These are phyloP conservation scores for Penicillium sp. DNA, from an alignment of 2,329 filamentous ascomycete species.

Conservation along the genomic window DNA sequence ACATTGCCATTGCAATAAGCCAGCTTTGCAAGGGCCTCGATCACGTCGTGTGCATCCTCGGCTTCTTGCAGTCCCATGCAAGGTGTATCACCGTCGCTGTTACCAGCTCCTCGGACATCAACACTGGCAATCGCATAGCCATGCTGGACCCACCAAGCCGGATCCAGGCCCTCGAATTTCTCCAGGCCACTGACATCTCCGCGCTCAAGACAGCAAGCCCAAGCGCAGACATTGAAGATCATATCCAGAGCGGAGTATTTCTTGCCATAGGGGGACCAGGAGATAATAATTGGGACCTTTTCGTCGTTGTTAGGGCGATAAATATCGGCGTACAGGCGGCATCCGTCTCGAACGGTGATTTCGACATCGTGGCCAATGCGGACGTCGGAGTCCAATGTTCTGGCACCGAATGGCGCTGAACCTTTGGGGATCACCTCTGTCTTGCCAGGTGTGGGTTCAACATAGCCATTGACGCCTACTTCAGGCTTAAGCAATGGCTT, in stretches of 20 bases:
- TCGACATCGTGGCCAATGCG: constrained; percentile 54
- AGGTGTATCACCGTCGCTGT: constrained; percentile 42
- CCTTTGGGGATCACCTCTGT: constrained; percentile 48
- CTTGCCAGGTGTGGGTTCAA: constrained; percentile 33
- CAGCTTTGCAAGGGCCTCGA: constrained; percentile 50
- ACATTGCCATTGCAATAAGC: constrained; percentile 54
- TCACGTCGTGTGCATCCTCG: constrained; percentile 53
- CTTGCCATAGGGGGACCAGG: constrained; percentile 55
- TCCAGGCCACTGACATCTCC: constrained; percentile 36
- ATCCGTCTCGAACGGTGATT: constrained; percentile 52
- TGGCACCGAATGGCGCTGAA: constrained; percentile 46
- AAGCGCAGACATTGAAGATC: constrained; percentile 43
- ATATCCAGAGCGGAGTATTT: constrained; percentile 49
- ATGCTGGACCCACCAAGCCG: constrained; percentile 37
- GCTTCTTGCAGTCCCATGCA: constrained; percentile 52
- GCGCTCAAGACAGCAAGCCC: constrained; percentile 45
- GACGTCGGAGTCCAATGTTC: constrained; percentile 47
- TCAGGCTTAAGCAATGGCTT: constrained; percentile 10
- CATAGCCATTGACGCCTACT: constrained; percentile 16
- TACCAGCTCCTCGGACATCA: constrained; percentile 41
- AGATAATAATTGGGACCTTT: constrained; percentile 53
- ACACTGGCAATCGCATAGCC: constrained; percentile 46
- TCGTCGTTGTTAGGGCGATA: constrained; percentile 50
- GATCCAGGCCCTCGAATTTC: constrained; percentile 54
- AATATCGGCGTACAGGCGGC: constrained; percentile 51